Percentiles rank a stretch among this genome's conserved stretches.
Conservation (phyloP, 1,139 yeast genomes). For the Debaryomyces subglobosus region DNA sequence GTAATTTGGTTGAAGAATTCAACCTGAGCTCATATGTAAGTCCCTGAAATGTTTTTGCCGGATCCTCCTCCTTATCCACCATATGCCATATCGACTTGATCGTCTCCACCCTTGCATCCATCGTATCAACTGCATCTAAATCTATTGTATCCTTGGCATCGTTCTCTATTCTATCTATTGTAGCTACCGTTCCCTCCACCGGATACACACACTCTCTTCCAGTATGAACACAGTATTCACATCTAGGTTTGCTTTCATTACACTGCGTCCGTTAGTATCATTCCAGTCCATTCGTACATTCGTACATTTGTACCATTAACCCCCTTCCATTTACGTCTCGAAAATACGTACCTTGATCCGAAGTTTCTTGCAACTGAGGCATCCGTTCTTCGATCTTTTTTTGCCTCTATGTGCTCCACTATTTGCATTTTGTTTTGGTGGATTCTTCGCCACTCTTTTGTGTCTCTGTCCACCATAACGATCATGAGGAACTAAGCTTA, state of each 20-base stretch:
- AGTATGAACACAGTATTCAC: slow-evolving; percentile 44
- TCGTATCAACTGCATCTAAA: background rate
- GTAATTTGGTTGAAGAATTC: slow-evolving; percentile 19
- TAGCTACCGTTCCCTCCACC: background rate
- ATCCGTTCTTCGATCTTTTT: slow-evolving; percentile 32
- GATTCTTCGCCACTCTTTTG: background rate
- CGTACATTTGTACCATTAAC: too few species aligned
- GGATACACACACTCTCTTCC: slow-evolving; percentile 33
- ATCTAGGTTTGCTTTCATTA: slow-evolving; percentile 35
- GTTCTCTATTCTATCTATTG: slow-evolving; percentile 5
- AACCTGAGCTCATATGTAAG: slow-evolving; percentile 12
- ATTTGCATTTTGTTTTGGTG: background rate
- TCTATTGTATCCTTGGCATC: background rate
- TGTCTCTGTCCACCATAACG: background rate
- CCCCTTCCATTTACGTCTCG: too few species aligned
- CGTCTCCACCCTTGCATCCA: background rate
- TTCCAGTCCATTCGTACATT: background rate
- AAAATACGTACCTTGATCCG: slow-evolving; percentile 28
- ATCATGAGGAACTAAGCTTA: background rate
- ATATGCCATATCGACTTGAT: background rate
- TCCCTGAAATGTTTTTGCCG: background rate
- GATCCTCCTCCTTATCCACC: background rate
- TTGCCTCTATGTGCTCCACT: background rate
- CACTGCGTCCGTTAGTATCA: slow-evolving; percentile 25
- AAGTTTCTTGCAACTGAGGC: slow-evolving; percentile 34